Base-by-base conservation (phyloP, 2,329 filamentous ascomycete genomes). In the Aureobasidium pullulans region DNA sequence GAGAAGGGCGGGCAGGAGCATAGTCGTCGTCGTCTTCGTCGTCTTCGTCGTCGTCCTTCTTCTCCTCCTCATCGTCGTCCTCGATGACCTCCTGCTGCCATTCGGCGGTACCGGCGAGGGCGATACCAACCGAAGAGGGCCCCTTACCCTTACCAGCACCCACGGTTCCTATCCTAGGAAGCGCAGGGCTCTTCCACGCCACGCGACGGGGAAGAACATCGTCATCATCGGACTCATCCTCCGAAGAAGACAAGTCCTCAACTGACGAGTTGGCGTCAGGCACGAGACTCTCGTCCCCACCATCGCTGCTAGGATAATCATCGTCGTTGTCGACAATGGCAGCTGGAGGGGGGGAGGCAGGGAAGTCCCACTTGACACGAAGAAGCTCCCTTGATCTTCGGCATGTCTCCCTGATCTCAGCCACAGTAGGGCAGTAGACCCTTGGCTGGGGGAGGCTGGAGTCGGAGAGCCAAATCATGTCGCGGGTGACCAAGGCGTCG, bases 21-120 rank as follows among this genome's bases (percentile, higher is more conserved):
- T 29, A 15, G 11, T 28, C 23, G 9, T 15, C 16, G 19, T 6
- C 29, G 37, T 44, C 43, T 19, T 57, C 48, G 44, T 48, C 39
- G 46, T 59, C 57, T 13, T 59, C 57, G 36, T 34, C 44, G 44
- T 57, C 42, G 28, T 8, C 43, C 29, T 47, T 43, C 23, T 39
- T 43, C 11, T 16, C 32, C 28, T 48, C 53, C 10, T 32, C 29
- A 48, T 28, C 44, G 16, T 56, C 52, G 9, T 44, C 52, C 37
- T 53, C 47, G 9, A 10, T 15, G 16, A 13, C 34, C 15, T 57
- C 31, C 29, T 48, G 28, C 46, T 49, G 2, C 23, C 3, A 5
- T 36, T 42, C 29, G 31, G 29, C 5, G n/a, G 47, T 7, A 36
- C 36, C 47, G 29, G 31, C 36, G 39, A 11, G 9, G 31, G 37